These are phyloP conservation scores for Suhomyces panamericanus DNA, from an alignment of 1,139 yeast genomes.

Conservation along the genomic window DNA sequence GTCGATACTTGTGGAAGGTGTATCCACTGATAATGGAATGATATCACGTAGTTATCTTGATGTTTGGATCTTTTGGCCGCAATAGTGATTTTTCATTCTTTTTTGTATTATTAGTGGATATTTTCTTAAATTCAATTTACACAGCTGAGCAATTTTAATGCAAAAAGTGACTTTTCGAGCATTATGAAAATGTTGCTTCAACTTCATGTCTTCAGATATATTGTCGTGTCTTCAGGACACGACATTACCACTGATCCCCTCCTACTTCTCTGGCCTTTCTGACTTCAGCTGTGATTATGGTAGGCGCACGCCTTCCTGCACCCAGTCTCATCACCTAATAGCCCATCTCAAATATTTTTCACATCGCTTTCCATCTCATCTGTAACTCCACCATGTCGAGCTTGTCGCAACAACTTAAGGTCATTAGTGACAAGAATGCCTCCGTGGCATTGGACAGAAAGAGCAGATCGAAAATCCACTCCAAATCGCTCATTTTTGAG, in stretches of 20 bases:
- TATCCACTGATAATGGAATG: too few relatives aligned
- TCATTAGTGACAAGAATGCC: constrained; percentile 63
- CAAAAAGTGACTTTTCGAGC: too few relatives aligned
- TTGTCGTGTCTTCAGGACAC: background rate
- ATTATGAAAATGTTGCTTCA: too few relatives aligned
- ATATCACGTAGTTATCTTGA: too few relatives aligned
- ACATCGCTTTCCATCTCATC: constrained; percentile 3
- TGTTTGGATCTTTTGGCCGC: too few relatives aligned
- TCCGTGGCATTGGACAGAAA: constrained; percentile 86
- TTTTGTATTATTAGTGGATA: too few relatives aligned
- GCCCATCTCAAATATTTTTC: constrained; percentile 10
- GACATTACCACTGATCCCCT: too few relatives aligned
- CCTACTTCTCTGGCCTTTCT: too few relatives aligned
- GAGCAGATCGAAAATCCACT: constrained; percentile 80
- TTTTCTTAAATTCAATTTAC: too few relatives aligned
- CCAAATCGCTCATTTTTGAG: constrained; percentile 84
- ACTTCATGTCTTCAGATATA: background rate
- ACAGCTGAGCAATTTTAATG: too few relatives aligned
- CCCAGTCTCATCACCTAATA: constrained; percentile 4
- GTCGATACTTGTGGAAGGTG: too few relatives aligned
- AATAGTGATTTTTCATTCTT: too few relatives aligned
- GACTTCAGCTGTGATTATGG: background rate
- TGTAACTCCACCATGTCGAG: constrained; percentile 40
- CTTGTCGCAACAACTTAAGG: constrained; percentile 80
- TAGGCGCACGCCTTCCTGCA: constrained; percentile 6